These are phyloP conservation scores for Leccinum arenicola DNA, from an alignment of 768 basidiomycete species.

Conservation along the genomic window DNA sequence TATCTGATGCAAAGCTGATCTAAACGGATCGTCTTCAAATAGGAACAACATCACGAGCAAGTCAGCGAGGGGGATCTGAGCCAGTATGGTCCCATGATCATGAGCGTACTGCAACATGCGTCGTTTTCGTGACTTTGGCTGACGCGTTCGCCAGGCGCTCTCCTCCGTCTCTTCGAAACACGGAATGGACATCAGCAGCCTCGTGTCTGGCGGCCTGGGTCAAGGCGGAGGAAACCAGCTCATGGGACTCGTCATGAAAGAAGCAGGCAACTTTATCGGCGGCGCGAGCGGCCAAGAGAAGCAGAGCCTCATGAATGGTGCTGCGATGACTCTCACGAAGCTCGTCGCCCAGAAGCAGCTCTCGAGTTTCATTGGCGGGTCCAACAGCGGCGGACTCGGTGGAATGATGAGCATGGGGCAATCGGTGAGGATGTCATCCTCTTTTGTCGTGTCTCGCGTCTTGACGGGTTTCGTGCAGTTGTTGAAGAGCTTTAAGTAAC, in stretches of 20 bases:
- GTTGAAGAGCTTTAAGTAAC: constrained; percentile 19
- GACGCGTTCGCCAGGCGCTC: constrained; percentile 18
- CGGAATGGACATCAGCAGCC: constrained; percentile 34
- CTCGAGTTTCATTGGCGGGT: constrained; percentile 45
- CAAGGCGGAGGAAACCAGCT: constrained; percentile 56
- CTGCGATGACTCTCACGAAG: constrained; percentile 85
- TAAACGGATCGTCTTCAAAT: neutral
- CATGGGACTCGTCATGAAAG: constrained; percentile 84
- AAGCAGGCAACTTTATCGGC: constrained; percentile 72
- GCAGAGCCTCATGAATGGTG: constrained; percentile 83
- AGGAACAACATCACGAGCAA: constrained; percentile 18
- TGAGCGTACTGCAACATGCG: constrained; percentile 5
- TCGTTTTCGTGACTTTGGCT: constrained; percentile 1
- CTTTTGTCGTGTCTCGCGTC: neutral
- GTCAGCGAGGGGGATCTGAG: constrained; percentile 8
- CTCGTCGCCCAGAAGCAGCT: constrained; percentile 65
- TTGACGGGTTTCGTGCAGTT: constrained; percentile 5
- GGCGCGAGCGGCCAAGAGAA: constrained; percentile 58
- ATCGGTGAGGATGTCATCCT: constrained; percentile 39
- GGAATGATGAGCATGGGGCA: constrained; percentile 45
- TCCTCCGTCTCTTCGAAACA: constrained; percentile 12
- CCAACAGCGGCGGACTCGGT: constrained; percentile 68
- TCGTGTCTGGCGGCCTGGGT: constrained; percentile 35
- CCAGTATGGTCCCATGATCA: constrained; percentile 22
- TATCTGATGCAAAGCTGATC: neutral